Percentiles rank a stretch among this genome's conserved stretches.
These are phyloP conservation scores for Geotrichum ghanense DNA, from an alignment of 805 yeast species.

Conservation along the genomic window DNA sequence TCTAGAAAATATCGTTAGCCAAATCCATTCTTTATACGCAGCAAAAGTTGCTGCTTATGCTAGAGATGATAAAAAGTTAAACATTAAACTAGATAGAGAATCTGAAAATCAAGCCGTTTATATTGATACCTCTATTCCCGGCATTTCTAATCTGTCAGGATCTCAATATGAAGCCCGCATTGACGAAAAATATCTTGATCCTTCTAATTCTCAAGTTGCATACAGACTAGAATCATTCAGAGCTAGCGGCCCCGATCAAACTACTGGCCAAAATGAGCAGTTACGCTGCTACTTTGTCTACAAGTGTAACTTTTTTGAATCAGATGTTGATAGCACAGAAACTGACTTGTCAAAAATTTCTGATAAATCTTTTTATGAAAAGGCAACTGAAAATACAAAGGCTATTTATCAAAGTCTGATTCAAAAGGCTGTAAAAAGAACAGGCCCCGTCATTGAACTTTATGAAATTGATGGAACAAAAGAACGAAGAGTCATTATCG, in stretches of 20 bases:
- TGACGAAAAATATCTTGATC: constrained; percentile 61
- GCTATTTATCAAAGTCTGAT: constrained; percentile 63
- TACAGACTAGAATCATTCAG: constrained; percentile 73
- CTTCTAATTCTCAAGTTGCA: constrained; percentile 27
- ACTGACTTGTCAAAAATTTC: constrained; percentile 57
- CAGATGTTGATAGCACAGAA: constrained; percentile 25
- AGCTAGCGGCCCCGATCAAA: constrained; percentile 32
- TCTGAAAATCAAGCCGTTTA: constrained; percentile 81
- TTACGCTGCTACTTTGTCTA: constrained; percentile 75
- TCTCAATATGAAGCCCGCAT: constrained; percentile 59
- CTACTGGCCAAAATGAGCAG: constrained; percentile 16
- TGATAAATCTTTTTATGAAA: constrained; percentile 65
- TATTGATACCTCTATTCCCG: constrained; percentile 61
- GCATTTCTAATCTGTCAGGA: constrained; percentile 32
- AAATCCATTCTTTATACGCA: constrained; percentile 81
- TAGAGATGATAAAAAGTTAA: constrained; percentile 40
- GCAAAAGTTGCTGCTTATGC: constrained; percentile 87
- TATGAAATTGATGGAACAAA: constrained; percentile 67
- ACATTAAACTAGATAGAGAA: constrained; percentile 71
- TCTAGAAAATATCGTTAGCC: constrained; percentile 67
- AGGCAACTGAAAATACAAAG: constrained; percentile 73
- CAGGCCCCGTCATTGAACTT: constrained; percentile 90
- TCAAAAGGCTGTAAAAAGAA: constrained; percentile 52
- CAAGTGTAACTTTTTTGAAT: constrained; percentile 44
- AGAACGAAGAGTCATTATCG: constrained; percentile 82